Evolutionary conservation across 1,284 basidiomycete species (phyloP), one percentile per base, ranked within the genome.

Genomic region (Moesziomyces antarcticus): DNA sequence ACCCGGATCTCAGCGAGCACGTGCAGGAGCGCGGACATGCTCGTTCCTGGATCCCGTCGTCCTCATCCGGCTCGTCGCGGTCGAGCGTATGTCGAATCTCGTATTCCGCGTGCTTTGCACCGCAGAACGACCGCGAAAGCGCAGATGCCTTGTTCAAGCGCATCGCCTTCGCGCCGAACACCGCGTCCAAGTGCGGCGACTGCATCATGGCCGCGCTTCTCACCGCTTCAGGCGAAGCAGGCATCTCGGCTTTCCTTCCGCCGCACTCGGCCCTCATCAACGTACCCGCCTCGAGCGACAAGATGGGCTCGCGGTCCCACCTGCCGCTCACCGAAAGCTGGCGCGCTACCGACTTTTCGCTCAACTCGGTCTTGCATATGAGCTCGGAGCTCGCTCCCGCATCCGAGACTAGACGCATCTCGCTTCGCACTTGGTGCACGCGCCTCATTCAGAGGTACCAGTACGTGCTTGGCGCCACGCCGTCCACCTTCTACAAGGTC

Each of bases 401-500:
- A 33, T 33, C 30, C 9, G 30, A 33, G 30, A 44, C n/a, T n/a
- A 22, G 33, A 22, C 48, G 18, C n/a, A 30, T 59, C 45, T 52
- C 55, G 21, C 54, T 73, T 14, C 41, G 70, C 7, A 63, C 64
- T 2, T 73, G 70, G 70, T 62, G 62, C 49, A 61, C 64, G 8
- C 49, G 70, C 16, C 51, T 73, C 47, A 59, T 71, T 20, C 72
- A 67, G 46, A 52, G 72, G 10, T 75, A 71, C 35, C 54, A 55
- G 50, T 68, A 70, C 58, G 48, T 64, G 10, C 56, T 75, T 5
- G 66, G 75, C 21, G 48, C 56, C 18, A 69, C 73, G 0, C 64
- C 64, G 14, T 68, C 63, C 3, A 70, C 61, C 18, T 75, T 77
- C 45, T 72, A 68, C 53, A 64, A 73, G 54, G 69, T 77, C 25